Evolutionary conservation across 352 stramenopile genomes (phyloP).

Genomic region (Hyaloperonospora brassicae): DNA sequence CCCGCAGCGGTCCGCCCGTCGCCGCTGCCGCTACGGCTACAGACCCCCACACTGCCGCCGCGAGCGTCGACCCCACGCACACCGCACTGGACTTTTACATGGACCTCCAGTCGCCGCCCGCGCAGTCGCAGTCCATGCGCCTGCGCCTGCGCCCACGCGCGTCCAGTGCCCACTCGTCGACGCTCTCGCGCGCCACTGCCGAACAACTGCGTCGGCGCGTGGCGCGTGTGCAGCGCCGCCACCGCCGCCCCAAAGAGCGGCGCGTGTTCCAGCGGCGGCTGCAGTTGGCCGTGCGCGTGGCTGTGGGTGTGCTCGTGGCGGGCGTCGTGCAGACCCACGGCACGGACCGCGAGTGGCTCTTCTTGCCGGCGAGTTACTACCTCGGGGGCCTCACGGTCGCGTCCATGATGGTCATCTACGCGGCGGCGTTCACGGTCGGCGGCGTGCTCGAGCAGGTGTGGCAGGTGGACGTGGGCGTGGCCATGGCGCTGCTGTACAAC

Average conservation of each 20-base stretch:
- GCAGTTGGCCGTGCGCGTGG: constrained; percentile 42
- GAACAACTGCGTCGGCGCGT: constrained; percentile 21
- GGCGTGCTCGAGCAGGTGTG: constrained; percentile 56
- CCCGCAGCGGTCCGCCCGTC: too few relatives aligned
- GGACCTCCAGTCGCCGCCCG: constrained; percentile 20
- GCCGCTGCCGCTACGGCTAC: too few relatives aligned
- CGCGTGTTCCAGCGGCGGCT: constrained; percentile 37
- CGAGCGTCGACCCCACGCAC: too few relatives aligned
- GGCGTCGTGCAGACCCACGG: constrained; percentile 46
- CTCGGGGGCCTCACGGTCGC: constrained; percentile 36
- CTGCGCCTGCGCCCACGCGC: constrained; percentile 31
- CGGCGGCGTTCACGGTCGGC: constrained; percentile 46
- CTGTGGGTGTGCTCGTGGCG: constrained; percentile 51
- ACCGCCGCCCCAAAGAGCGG: constrained; percentile 27
- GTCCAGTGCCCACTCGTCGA: constrained; percentile 6
- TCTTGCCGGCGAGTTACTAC: constrained; percentile 60
- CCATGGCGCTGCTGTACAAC: constrained; percentile 68
- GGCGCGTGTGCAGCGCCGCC: constrained; percentile 36
- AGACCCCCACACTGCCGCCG: too few relatives aligned
- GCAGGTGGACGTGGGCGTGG: constrained; percentile 65
- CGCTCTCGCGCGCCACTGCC: constrained; percentile 10
- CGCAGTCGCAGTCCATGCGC: constrained; percentile 34
- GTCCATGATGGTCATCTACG: constrained; percentile 66
- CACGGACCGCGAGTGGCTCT: constrained; percentile 36
- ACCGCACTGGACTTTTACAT: constrained; percentile 16